Conservation (phyloP, 495 filamentous ascomycete genomes). For the Penicillium cosmopolitanum region DNA sequence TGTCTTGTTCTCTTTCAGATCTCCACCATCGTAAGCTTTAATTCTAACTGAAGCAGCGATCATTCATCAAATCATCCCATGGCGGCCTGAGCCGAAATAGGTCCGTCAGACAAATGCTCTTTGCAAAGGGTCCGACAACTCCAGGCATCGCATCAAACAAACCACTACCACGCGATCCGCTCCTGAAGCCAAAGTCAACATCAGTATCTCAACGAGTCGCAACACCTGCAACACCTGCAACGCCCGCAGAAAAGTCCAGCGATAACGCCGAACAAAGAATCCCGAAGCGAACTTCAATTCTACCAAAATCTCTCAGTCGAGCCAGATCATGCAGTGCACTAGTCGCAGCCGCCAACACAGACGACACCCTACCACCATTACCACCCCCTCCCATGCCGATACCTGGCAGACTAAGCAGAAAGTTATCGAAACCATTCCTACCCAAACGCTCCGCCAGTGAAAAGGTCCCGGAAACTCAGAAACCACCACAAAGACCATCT, state of each 20-base stretch:
- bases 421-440: constrained; percentile 36
- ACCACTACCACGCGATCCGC: constrained; percentile 42
- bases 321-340: constrained; percentile 34
- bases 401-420: constrained; percentile 29
- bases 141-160: constrained; percentile 27
- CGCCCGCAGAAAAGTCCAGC: constrained; percentile 18
- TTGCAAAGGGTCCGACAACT: constrained; percentile 26
- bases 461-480: constrained; percentile 9
- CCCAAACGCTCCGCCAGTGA: constrained; percentile 30
- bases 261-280: constrained; percentile 1
- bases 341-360: constrained; percentile 12
- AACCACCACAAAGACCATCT: constrained; percentile 26
- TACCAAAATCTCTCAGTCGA: constrained; percentile 18
- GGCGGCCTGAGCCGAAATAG: constrained; percentile 16
- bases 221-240: constrained; percentile 22
- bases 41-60: constrained; percentile 25
- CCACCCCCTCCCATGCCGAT: constrained; percentile 13
- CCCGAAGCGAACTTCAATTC: constrained; percentile 12
- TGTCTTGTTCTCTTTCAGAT: background rate
- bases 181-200: constrained; percentile 14
- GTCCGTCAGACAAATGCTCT: constrained; percentile 31
- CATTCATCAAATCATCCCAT: constrained; percentile 23
- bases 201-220: constrained; percentile 13
- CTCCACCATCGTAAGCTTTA: background rate
- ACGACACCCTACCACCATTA: constrained; percentile 13